These are phyloP conservation scores for Amanita rubescens DNA, from an alignment of 768 basidiomycete genomes.

Conservation along the genomic window DNA sequence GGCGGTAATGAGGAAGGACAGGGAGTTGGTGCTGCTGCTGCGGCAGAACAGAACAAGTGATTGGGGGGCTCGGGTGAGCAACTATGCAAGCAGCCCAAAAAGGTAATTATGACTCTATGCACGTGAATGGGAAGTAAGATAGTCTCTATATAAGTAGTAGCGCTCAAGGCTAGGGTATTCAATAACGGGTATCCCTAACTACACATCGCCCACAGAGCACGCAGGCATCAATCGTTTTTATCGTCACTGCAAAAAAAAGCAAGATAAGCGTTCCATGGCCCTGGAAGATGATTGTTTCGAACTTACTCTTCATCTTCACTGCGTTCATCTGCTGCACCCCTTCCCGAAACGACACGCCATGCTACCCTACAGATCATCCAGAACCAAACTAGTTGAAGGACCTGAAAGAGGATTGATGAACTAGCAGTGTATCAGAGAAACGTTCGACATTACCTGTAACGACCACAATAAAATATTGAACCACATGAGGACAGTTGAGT, in stretches of 20 bases:
- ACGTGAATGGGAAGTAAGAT: slow-evolving; percentile 2
- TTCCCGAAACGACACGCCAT: slow-evolving; percentile 65
- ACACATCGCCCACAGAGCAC: not conserved
- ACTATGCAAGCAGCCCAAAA: slow-evolving; percentile 5
- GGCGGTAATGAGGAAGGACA: not conserved
- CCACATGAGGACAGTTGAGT: slow-evolving; percentile 29
- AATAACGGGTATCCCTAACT: not conserved
- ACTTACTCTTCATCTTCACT: slow-evolving; percentile 67
- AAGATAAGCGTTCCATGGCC: not conserved
- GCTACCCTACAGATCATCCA: slow-evolving; percentile 78
- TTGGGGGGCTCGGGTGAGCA: not conserved
- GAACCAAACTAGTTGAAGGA: slow-evolving; percentile 82
- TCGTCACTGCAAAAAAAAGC: not conserved
- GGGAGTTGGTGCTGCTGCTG: slow-evolving; percentile 1
- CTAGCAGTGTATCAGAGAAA: slow-evolving; percentile 1
- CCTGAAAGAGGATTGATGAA: slow-evolving; percentile 29
- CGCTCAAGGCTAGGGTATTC: not conserved
- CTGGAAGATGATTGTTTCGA: no score
- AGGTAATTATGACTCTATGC: slow-evolving; percentile 7
- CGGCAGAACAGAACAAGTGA: slow-evolving; percentile 7
- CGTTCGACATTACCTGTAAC: slow-evolving; percentile 49
- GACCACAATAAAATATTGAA: slow-evolving; percentile 52
- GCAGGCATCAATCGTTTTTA: not conserved
- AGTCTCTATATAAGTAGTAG: not conserved
- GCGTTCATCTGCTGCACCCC: slow-evolving; percentile 74